Evolutionary conservation across 306 rosid species (phyloP).

Genomic region (Hylodesmum podocarpum): DNA sequence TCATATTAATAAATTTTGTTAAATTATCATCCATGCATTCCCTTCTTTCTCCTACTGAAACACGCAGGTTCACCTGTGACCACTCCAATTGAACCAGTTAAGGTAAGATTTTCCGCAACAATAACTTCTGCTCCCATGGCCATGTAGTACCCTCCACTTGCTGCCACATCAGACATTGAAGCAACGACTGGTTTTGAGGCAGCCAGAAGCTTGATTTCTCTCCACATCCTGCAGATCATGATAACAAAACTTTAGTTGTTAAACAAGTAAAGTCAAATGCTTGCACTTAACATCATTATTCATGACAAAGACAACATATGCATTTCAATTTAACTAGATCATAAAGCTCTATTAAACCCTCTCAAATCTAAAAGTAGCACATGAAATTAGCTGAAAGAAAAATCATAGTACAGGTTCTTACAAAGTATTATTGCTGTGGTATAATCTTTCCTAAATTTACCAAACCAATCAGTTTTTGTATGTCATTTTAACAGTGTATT

Average conservation of each 20-base stretch:
- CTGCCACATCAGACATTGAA: conserved; percentile 97
- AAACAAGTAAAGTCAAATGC: conserved; percentile 16
- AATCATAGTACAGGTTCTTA: not conserved
- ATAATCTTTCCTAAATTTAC: conserved; percentile 20
- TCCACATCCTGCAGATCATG: conserved; percentile 83
- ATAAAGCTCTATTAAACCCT: not conserved
- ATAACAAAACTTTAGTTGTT: conserved; percentile 15
- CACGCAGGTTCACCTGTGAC: conserved; percentile 64
- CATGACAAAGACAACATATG: conserved; percentile 20
- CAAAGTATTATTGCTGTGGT: conserved; percentile 17
- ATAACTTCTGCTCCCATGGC: conserved; percentile 93
- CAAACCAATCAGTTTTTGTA: conserved; percentile 18
- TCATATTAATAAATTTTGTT: conserved; percentile 5
- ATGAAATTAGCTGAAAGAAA: not conserved
- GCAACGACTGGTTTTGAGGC: conserved; percentile 90
- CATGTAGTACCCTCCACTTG: conserved; percentile 98
- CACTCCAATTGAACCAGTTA: conserved; percentile 98
- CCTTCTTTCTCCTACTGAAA: not conserved
- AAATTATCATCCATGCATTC: conserved; percentile 8
- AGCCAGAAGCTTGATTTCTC: conserved; percentile 95
- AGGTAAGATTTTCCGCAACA: conserved; percentile 92
- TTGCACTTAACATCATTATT: conserved; percentile 4
- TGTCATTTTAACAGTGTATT: conserved; percentile 31
- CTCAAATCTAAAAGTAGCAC: conserved; percentile 4
- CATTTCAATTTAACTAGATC: conserved; percentile 13